Base-by-base conservation (phyloP, 2,329 filamentous ascomycete genomes). In the Pseudocercospora crystallina region DNA sequence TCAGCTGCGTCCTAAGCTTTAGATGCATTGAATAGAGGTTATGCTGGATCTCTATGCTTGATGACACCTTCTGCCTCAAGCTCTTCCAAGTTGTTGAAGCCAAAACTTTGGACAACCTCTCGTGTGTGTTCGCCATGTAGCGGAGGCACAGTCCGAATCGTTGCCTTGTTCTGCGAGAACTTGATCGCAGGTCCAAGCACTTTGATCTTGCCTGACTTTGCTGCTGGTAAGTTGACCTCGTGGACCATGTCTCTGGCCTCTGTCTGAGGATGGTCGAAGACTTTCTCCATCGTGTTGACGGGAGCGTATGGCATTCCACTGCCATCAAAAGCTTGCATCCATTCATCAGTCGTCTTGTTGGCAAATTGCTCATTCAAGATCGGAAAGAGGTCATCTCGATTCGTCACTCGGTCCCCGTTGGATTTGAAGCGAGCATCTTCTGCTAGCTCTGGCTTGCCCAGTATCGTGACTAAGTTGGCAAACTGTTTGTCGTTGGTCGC, bases 291-390 rank as follows among this genome's bases (percentile, higher is more conserved):
- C 2, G 62, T 73, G 53, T 78, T 78, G 33, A 77, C 73, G 1
- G 74, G 69, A 0, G 69, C 75, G 46, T 77, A 74, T 0, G 76
- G 72, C 57, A 79, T 63, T 1, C 73, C 73, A 20, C 68, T 74
- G 0, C 69, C 70, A 14, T 74, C 71, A 43, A 78, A 71, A 0
- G 65, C 57, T 1, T 42, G 29, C 5, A 72, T 49, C 74, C 73
- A 77, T 36, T 75, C 70, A 1, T 66, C 58, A 0, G 70, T 74
- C 4, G 71, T 69, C 55, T 69, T 72, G 8, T 46, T 45, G 13
- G 50, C 51, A 46, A 76, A 70, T 2, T 66, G 49, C 1, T 58
- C 53, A 30, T 71, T 65, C 20, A 77, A 45, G 8, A 73, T 65
- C 0, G 44, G 44, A 29, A 69, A 69, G 34, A 78, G 57, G 13